These are phyloP conservation scores for Haberlea rhodopensis DNA, from an alignment of 257 asterid species.

Conservation along the genomic window DNA sequence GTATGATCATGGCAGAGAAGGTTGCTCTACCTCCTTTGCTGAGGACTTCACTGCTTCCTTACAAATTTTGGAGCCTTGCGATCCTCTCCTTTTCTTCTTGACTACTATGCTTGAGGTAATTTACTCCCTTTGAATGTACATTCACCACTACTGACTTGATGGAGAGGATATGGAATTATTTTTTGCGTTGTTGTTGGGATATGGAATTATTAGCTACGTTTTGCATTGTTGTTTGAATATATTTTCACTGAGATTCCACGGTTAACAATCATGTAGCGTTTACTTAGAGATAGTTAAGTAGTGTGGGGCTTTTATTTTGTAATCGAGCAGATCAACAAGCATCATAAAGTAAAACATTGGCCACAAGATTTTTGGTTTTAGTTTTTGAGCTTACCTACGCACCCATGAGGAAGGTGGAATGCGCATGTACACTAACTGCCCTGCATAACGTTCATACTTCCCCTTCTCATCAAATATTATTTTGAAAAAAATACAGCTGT, in stretches of 20 bases:
- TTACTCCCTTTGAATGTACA: constrained; percentile 12
- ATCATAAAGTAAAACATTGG: not conserved
- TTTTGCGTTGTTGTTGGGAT: too few relatives aligned
- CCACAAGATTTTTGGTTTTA: constrained; percentile 1
- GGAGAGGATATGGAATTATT: constrained; percentile 5
- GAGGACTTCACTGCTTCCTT: constrained; percentile 66
- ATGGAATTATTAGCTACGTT: too few relatives aligned
- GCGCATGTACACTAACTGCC: not conserved
- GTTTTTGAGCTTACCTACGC: not conserved
- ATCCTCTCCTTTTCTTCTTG: constrained; percentile 41
- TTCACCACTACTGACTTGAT: constrained; percentile 15
- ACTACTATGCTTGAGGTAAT: constrained; percentile 74
- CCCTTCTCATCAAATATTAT: not conserved
- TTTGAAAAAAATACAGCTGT: not conserved
- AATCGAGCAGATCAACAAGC: not conserved
- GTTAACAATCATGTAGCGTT: constrained; percentile 14
- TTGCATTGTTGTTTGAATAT: not conserved
- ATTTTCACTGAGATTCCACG: constrained; percentile 13
- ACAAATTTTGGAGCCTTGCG: constrained; percentile 55
- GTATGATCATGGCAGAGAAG: constrained; percentile 33
- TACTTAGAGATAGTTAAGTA: not conserved
- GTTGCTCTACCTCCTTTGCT: constrained; percentile 40
- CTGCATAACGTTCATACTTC: not conserved
- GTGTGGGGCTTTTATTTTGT: constrained; percentile 5
- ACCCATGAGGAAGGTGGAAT: not conserved